Evolutionary conservation across 202 grass and related monocot species (phyloP).

Genomic region (Schoenoplectus triqueter): DNA sequence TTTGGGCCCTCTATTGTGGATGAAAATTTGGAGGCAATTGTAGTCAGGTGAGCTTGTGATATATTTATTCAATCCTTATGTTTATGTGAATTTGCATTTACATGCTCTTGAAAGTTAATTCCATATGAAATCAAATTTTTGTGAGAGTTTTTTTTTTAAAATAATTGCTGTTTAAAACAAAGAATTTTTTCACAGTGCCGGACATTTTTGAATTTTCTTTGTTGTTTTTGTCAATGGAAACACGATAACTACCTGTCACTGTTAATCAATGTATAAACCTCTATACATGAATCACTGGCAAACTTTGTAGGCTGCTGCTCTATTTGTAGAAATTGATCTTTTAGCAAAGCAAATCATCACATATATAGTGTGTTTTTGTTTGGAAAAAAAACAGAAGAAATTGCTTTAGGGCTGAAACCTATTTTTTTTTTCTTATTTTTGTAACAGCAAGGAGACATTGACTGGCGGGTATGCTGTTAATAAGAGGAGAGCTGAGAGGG

Average conservation of each 20-base stretch:
- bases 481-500: slow-evolving; percentile 77
- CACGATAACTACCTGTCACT: not conserved
- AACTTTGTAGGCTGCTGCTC: slow-evolving; percentile 6
- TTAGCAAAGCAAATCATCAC: not conserved
- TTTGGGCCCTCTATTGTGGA: slow-evolving; percentile 83
- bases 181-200: not conserved
- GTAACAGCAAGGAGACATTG: slow-evolving; percentile 78
- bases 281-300: not conserved
- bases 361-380: not conserved
- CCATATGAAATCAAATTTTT: not conserved
- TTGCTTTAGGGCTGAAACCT: not conserved
- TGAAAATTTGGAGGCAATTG: slow-evolving; percentile 64
- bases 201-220: not conserved
- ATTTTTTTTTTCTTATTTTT: slow-evolving; percentile 6
- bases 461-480: slow-evolving; percentile 80
- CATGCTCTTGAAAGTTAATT: not conserved
- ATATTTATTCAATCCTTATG: slow-evolving; percentile 24
- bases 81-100: not conserved
- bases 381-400: not conserved
- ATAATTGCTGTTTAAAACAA: not conserved
- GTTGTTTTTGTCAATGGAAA: not conserved
- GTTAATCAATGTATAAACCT: slow-evolving; percentile 1
- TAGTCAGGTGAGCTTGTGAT: slow-evolving; percentile 69
- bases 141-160: not conserved
- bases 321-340: not conserved